These are phyloP conservation scores for Curvularia lunata DNA, from an alignment of 2,329 filamentous ascomycete species.

Conservation along the genomic window DNA sequence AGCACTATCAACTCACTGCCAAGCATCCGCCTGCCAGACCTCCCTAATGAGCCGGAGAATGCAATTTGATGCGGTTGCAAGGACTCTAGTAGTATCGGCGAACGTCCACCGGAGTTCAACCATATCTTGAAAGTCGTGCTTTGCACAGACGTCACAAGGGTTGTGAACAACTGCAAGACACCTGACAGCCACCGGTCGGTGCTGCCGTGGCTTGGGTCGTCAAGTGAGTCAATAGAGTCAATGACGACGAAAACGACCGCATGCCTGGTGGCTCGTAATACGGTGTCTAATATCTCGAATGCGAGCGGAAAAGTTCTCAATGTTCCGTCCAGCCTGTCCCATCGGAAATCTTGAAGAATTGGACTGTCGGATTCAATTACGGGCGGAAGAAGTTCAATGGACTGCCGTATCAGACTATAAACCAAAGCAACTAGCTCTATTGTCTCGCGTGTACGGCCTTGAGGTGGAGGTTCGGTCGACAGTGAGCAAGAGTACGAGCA, in stretches of 20 bases:
- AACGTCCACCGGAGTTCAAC: constrained; percentile 1
- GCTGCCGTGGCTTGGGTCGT: not conserved
- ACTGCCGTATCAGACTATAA: too few relatives aligned
- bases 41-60: not conserved
- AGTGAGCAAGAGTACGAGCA: too few relatives aligned
- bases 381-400: too few relatives aligned
- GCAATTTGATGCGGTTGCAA: constrained; percentile 1
- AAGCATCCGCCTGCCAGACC: not conserved
- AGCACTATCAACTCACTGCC: constrained; percentile 1
- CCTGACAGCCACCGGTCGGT: not conserved
- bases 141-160: not conserved
- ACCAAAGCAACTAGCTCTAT: too few relatives aligned
- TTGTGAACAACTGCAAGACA: not conserved
- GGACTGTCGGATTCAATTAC: too few relatives aligned
- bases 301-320: not conserved
- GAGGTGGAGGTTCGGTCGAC: too few relatives aligned
- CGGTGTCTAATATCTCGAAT: not conserved
- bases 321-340: not conserved
- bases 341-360: not conserved
- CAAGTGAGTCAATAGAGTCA: not conserved
- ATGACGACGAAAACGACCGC: not conserved
- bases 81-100: not conserved
- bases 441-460: too few relatives aligned
- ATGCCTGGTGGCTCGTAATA: not conserved
- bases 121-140: not conserved